Base-by-base conservation (phyloP, 2,329 filamentous ascomycete species). In the Boeremia lycopersici region DNA sequence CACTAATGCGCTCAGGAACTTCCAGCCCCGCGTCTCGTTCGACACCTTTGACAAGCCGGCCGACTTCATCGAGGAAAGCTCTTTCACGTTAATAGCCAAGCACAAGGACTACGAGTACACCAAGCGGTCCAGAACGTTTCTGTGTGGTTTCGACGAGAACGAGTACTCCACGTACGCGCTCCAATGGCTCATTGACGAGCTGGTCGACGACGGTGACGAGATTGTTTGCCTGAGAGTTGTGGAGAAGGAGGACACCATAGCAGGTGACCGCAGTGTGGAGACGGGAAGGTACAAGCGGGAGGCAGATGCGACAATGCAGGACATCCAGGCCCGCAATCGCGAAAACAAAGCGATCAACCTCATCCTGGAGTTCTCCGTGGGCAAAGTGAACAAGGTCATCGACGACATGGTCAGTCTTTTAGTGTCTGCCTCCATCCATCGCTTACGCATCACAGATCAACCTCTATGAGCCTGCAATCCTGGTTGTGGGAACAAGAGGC, bases 161-260 rank as follows among this genome's bases (percentile, higher is more conserved):
- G 85, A 91, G 54, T 96, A 96, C 75, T 96, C 91, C 6, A 90
- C 96, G 59, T 95, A 93, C 75, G 93, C 93, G 13, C 81, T 97
- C 15, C 90, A 96, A 74, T 97, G 92, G 92, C 82, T 96, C 45
- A 85, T 97, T 34, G 91, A 96, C 67, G 91, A 96, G 76, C 82
- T 96, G 51, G 91, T 96, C 35, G 92, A 96, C 67, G 93, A 96
- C 68, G 92, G 93, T 15, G 93, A 97, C 71, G 91, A 96, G 75
- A 88, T 97, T 53, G 89, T 97, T 8, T 97, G 93, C 75, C 84
- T 97, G 43, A 84, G 91, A 47, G 93, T 96, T 2, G 84, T 96
- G 38, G 92, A 96, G 70, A 93, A 90, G 70, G 90, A 93, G 60
- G 84, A 87, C 46, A 89, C 88, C 47, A 84, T 89, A 59, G 84